Evolutionary conservation across 768 basidiomycete species (phyloP).

Genomic region (Rhodotorula toruloides): DNA sequence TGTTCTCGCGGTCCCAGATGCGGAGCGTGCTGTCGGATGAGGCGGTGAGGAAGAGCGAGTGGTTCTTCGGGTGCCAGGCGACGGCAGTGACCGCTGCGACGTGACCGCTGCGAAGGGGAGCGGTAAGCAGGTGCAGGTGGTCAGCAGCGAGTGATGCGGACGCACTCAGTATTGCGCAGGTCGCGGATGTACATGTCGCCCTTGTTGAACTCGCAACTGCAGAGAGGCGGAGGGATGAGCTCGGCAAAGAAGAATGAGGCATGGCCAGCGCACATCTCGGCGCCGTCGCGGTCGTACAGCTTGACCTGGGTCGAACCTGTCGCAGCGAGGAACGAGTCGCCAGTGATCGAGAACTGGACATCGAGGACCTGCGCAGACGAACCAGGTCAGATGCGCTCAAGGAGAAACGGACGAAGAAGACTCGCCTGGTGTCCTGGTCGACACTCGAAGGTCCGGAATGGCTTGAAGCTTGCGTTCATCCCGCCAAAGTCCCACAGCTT

Average conservation of each 20-base stretch:
- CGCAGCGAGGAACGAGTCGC: conserved; percentile 70
- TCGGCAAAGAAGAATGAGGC: neutral
- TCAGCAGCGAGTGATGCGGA: conserved; percentile 27
- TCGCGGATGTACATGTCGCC: conserved; percentile 98
- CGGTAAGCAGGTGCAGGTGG: neutral
- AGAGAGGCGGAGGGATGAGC: neutral
- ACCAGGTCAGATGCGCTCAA: neutral
- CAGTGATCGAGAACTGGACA: conserved; percentile 78
- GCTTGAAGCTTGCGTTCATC: conserved; percentile 79
- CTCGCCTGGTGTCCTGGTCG: conserved; percentile 22
- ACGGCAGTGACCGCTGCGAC: conserved; percentile 86
- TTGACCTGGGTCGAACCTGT: conserved; percentile 82
- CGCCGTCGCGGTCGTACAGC: conserved; percentile 85
- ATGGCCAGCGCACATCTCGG: conserved; percentile 66
- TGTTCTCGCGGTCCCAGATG: conserved; percentile 94
- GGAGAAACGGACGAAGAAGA: neutral
- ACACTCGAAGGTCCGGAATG: conserved; percentile 95
- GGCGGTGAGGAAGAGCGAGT: conserved; percentile 77
- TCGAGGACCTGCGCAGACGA: conserved; percentile 69
- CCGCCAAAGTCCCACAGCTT: conserved; percentile 99
- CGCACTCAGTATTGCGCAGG: conserved; percentile 96
- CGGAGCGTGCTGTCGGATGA: conserved; percentile 95
- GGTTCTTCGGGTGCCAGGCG: conserved; percentile 85
- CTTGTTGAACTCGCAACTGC: conserved; percentile 62
- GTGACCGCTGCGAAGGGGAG: conserved; percentile 65